Evolutionary conservation across 768 basidiomycete species (phyloP).

Genomic region (Tulasnella sp.): DNA sequence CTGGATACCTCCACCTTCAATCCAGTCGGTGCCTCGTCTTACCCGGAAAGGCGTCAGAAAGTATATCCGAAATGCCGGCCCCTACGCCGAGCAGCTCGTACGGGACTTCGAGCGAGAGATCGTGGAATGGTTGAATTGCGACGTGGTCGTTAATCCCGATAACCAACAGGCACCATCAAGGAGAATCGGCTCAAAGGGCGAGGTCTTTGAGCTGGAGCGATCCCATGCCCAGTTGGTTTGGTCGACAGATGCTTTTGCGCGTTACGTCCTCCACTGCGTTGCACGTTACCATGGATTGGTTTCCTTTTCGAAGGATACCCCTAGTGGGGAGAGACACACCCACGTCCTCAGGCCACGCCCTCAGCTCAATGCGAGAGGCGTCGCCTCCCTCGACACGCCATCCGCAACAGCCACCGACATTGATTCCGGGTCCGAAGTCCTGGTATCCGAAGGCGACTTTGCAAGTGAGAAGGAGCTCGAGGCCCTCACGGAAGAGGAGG

Average conservation of each 20-base stretch:
- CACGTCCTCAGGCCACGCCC: constrained; percentile 77
- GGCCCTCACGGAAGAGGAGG: constrained; percentile 19
- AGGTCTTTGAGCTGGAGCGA: constrained; percentile 62
- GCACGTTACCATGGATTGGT: constrained; percentile 75
- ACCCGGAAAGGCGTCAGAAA: constrained; percentile 72
- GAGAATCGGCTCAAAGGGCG: constrained; percentile 25
- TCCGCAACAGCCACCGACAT: constrained; percentile 62
- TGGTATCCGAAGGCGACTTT: constrained; percentile 22
- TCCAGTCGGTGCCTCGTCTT: constrained; percentile 44
- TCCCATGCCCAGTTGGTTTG: constrained; percentile 68
- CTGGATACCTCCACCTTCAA: constrained; percentile 41
- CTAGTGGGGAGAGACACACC: constrained; percentile 58
- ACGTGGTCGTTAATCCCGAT: constrained; percentile 41
- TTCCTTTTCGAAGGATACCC: constrained; percentile 62
- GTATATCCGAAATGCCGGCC: constrained; percentile 58
- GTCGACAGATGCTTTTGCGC: constrained; percentile 72
- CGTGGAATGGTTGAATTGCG: constrained; percentile 56
- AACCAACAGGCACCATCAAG: constrained; percentile 18
- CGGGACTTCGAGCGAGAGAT: constrained; percentile 64
- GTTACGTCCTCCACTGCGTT: constrained; percentile 79
- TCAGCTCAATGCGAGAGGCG: constrained; percentile 51
- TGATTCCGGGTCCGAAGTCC: constrained; percentile 38
- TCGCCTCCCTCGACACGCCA: constrained; percentile 58
- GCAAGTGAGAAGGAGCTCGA: constrained; percentile 27
- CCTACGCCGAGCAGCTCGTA: constrained; percentile 60